phyloP scores from a whole-genome alignment of 2,329 filamentous ascomycete genomes.

The Hypomyces rosellus region DNA sequence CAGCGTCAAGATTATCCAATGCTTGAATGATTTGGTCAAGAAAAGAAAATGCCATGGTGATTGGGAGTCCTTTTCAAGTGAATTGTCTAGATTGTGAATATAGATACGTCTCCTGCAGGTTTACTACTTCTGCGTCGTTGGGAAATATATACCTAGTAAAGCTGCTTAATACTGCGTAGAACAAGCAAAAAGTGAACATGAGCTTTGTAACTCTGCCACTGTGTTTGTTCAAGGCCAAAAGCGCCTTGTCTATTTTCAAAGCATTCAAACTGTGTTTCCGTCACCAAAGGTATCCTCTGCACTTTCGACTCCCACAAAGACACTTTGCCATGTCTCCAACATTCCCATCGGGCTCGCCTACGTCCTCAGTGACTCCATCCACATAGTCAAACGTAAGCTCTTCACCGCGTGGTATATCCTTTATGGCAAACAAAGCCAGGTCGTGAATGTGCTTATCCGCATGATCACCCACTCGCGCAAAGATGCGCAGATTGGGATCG shows the following conservation, averaged over 20 bases:
- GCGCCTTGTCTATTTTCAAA: background rate
- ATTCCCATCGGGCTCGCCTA: constrained; percentile 35
- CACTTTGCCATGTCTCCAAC: constrained; percentile 50
- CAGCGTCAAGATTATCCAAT: too few species aligned
- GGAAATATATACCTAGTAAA: too few species aligned
- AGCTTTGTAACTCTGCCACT: too few species aligned
- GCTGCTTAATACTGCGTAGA: too few species aligned
- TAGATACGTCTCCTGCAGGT: background rate
- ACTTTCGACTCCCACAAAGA: constrained; percentile 59
- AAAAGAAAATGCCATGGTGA: too few species aligned
- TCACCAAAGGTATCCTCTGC: constrained; percentile 64
- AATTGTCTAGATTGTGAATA: background rate
- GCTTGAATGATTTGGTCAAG: too few species aligned
- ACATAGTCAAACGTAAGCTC: constrained; percentile 80
- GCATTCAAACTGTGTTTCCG: background rate
- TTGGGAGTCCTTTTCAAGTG: too few species aligned
- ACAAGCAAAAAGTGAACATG: too few species aligned
- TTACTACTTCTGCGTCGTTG: too few species aligned
- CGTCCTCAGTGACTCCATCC: constrained; percentile 52
- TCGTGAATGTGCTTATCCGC: constrained; percentile 70
- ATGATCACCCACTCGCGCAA: constrained; percentile 71
- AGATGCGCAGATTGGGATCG: constrained; percentile 71
- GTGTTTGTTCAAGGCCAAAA: too few species aligned
- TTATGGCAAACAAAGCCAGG: constrained; percentile 66
- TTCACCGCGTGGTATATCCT: constrained; percentile 56